Evolutionary conservation across 805 yeast species (phyloP).

Genomic region (Saccharomycopsis amapae): DNA sequence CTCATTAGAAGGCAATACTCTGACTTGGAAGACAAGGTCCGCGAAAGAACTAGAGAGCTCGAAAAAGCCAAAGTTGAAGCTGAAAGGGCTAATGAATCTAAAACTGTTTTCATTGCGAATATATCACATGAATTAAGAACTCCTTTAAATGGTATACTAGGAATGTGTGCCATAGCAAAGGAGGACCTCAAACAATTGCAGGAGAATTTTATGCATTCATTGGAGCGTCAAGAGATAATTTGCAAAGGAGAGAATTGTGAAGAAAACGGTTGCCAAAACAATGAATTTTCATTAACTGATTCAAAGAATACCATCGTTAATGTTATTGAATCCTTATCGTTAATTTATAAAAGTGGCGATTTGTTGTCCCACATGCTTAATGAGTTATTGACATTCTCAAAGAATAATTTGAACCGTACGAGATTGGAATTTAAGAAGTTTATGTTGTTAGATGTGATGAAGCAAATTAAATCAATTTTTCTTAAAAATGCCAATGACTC

Average conservation of each 20-base stretch:
- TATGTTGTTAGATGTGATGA: constrained; percentile 68
- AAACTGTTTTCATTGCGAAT: constrained; percentile 87
- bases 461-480: constrained; percentile 82
- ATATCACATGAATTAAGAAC: constrained; percentile 93
- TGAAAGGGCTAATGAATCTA: constrained; percentile 93
- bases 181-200: constrained; percentile 43
- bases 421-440: constrained; percentile 80
- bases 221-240: not conserved
- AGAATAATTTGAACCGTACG: constrained; percentile 78
- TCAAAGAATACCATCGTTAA: constrained; percentile 1
- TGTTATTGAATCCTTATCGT: constrained; percentile 32
- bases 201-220: not conserved
- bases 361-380: constrained; percentile 80
- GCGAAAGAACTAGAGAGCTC: constrained; percentile 76
- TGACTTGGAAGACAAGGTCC: constrained; percentile 81
- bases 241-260: not conserved
- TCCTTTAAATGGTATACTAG: constrained; percentile 91
- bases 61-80: constrained; percentile 86
- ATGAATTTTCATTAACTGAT: not conserved
- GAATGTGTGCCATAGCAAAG: constrained; percentile 92
- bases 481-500: constrained; percentile 73
- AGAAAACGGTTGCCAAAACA: not conserved
- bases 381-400: constrained; percentile 86
- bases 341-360: constrained; percentile 90
- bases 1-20: constrained; percentile 80